Evolutionary conservation across 352 stramenopile species (phyloP).

Genomic region (Pythium graminicola): DNA sequence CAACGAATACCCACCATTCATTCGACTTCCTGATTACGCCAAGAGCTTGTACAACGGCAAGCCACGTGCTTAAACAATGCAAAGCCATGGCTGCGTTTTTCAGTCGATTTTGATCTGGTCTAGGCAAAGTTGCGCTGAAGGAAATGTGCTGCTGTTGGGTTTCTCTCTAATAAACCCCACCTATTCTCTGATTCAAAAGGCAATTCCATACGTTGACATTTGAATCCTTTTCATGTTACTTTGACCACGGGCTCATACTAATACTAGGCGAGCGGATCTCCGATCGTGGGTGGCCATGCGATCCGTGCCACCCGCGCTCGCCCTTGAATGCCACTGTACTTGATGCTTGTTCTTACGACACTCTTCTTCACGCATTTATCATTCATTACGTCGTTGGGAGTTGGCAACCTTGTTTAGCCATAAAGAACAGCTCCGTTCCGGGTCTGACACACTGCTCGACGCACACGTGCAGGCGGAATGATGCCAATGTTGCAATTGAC

Average conservation of each 20-base stretch:
- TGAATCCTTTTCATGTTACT: conserved; percentile 14
- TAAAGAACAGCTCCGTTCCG: conserved; percentile 19
- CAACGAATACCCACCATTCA: conserved; percentile 92
- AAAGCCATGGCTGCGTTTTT: neutral
- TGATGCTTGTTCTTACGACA: conserved; percentile 8
- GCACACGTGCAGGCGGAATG: conserved; percentile 17
- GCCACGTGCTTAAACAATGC: conserved; percentile 19
- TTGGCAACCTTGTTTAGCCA: too few relatives aligned
- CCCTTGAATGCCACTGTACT: conserved; percentile 14
- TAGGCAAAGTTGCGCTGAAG: neutral
- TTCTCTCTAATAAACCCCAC: conserved; percentile 2
- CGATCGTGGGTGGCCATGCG: conserved; percentile 1
- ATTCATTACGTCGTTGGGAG: neutral
- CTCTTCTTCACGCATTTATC: conserved; percentile 11
- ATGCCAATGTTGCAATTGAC: conserved; percentile 20
- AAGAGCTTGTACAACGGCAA: conserved; percentile 93
- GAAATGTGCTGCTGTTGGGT: neutral
- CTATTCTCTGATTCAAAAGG: conserved; percentile 12
- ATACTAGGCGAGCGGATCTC: conserved; percentile 6
- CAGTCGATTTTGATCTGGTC: too few relatives aligned
- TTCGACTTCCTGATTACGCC: conserved; percentile 95
- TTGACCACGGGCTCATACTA: conserved; percentile 8
- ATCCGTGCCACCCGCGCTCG: conserved; percentile 6
- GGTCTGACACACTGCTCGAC: conserved; percentile 20
- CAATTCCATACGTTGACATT: conserved; percentile 27